These are phyloP conservation scores for Apiospora pterosperma DNA, from an alignment of 2,329 filamentous ascomycete species.

Conservation along the genomic window DNA sequence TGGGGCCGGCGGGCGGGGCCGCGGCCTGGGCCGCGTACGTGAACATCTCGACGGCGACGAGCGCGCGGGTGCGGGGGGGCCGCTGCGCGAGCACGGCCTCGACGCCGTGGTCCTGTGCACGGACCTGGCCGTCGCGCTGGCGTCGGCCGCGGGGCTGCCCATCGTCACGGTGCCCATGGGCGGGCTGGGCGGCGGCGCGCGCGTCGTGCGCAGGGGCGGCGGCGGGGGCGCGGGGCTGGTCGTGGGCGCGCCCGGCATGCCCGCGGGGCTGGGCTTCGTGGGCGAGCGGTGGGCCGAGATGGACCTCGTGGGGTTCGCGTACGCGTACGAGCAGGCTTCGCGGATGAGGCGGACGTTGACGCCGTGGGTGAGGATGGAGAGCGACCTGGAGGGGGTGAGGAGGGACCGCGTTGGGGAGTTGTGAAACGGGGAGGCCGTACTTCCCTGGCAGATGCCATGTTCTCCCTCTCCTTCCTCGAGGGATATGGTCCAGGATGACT, in stretches of 20 bases:
- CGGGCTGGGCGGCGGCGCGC: slow-evolving; percentile 8
- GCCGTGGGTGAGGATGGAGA: slow-evolving; percentile 8
- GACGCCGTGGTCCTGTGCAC: slow-evolving; percentile 7
- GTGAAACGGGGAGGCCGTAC: background rate
- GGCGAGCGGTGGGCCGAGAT: slow-evolving; percentile 14
- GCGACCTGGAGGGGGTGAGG: slow-evolving; percentile 7
- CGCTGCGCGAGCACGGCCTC: background rate
- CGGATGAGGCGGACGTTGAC: slow-evolving; percentile 8
- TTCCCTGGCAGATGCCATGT: background rate
- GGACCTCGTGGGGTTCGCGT: slow-evolving; percentile 14
- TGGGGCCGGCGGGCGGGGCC: background rate
- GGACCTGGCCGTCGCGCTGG: slow-evolving; percentile 4
- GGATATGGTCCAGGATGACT: background rate
- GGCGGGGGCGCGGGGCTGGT: background rate
- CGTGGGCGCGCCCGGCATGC: slow-evolving; percentile 6
- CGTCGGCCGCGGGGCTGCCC: slow-evolving; percentile 12
- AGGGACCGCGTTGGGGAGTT: background rate
- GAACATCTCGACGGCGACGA: slow-evolving; percentile 2
- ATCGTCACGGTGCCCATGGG: slow-evolving; percentile 20
- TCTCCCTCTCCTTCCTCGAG: too few relatives aligned
- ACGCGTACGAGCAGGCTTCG: slow-evolving; percentile 16
- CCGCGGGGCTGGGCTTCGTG: slow-evolving; percentile 14
- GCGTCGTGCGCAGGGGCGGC: background rate
- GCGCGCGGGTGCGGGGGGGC: background rate
- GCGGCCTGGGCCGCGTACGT: slow-evolving; percentile 7